Evolutionary conservation across 768 basidiomycete genomes (phyloP), one percentile per base, ranked within the genome.

Genomic region (Leccinellum albellum): DNA sequence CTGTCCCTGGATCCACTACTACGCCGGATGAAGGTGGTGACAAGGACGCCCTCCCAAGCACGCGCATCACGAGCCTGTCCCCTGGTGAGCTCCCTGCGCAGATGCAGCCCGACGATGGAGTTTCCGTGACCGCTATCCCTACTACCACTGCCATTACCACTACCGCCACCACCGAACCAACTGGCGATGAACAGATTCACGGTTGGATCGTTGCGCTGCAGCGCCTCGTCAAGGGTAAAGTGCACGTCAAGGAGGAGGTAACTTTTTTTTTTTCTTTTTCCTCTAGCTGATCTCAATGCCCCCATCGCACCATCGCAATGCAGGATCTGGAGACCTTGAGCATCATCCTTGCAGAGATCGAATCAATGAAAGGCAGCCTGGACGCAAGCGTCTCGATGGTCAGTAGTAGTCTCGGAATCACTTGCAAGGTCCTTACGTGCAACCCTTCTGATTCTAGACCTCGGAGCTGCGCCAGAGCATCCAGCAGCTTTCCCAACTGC

Each of bases 221-320:
- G n/a, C 70, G 71, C 45, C 71, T 71, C 46, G 23, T 71, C 56
- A 71, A 72, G 51, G 71, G 57, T 1, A 68, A 63, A 50, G 55
- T 70, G 32, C 63, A 20, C 10, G 20, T 72, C 50, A 57, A 51
- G 31, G 65, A 69, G 20, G 59, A 66, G 62, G 67, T 66, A 53
- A 57, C 3, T 40, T 40, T 28, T 6, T 6, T 28, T 28, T 40
- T n/a, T 40, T 13, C 12, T 42, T 21, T 21, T 21, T 20, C 20
- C 12, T 21, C 12, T 5, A 20, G 20, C 0, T 0, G 40, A 42
- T 42, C 4, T 12, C 0, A 20, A 40, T 40, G 40, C 0, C n/a
- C 40, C 40, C n/a, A 40, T 40, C n/a, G n/a, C 40, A 42, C 20
- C 37, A 20, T 40, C 10, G n/a, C 12, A 21, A 73, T 46, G 9